Conservation (phyloP, 768 basidiomycete genomes). For the Myochromella boudieri region DNA sequence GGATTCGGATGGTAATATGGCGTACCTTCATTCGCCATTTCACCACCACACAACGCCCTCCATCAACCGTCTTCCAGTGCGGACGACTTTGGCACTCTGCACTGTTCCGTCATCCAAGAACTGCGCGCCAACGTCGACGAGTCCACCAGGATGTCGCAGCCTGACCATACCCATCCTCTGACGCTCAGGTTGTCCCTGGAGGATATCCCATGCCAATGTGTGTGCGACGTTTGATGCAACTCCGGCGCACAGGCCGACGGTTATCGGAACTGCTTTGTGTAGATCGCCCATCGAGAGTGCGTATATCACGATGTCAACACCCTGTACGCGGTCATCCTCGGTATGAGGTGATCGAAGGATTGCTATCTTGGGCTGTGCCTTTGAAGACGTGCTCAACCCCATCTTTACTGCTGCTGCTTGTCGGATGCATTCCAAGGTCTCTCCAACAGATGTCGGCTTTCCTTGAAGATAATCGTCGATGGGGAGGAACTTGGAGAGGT, state of each 20-base stretch:
- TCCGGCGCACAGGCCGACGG: conserved; percentile 67
- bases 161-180: conserved; percentile 33
- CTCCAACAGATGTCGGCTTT: conserved; percentile 24
- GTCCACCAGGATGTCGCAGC: conserved; percentile 65
- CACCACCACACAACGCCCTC: conserved; percentile 68
- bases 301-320: conserved; percentile 52
- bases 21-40: conserved; percentile 5
- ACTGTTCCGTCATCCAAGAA: conserved; percentile 46
- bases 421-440: conserved; percentile 51
- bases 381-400: conserved; percentile 61
- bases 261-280: conserved; percentile 74
- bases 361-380: conserved; percentile 74
- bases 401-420: conserved; percentile 55
- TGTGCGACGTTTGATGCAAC: conserved; percentile 57
- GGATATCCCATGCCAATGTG: conserved; percentile 55
- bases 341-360: conserved; percentile 40
- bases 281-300: conserved; percentile 72
- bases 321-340: conserved; percentile 22
- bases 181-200: conserved; percentile 22
- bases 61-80: conserved; percentile 74
- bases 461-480: conserved; percentile 37
- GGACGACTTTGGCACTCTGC: conserved; percentile 58
- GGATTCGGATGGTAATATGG: neutral
- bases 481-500: conserved; percentile 40
- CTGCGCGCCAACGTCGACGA: conserved; percentile 66